phyloP scores from a whole-genome alignment of 495 filamentous ascomycete genomes.

The Aspergillus indologenus region DNA sequence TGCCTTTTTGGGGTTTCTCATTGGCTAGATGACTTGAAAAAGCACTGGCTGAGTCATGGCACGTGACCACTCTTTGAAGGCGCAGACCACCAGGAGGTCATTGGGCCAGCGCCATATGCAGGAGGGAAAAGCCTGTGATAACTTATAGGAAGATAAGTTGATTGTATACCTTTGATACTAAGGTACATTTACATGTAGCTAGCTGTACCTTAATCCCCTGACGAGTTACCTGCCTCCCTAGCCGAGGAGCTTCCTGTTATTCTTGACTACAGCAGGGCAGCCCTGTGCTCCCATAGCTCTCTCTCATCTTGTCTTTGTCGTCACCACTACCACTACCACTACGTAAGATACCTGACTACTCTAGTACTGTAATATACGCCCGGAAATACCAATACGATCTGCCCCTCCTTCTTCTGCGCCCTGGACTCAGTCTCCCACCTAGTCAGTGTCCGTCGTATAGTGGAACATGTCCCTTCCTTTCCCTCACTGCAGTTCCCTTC shows the following conservation, averaged over 20 bases:
- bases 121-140: neutral
- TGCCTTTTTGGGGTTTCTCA: neutral
- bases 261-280: too few relatives aligned
- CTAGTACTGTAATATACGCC: neutral
- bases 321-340: constrained; percentile 5
- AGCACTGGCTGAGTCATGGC: constrained; percentile 12
- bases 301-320: neutral
- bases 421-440: neutral
- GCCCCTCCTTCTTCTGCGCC: neutral
- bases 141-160: too few relatives aligned
- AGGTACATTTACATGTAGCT: too few relatives aligned
- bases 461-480: too few relatives aligned
- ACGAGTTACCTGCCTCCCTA: too few relatives aligned
- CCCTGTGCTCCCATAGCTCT: too few relatives aligned
- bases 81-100: neutral
- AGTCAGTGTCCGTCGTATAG: too few relatives aligned
- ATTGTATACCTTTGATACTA: neutral
- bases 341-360: too few relatives aligned
- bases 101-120: neutral
- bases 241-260: too few relatives aligned
- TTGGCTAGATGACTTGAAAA: constrained; percentile 8
- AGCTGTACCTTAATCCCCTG: too few relatives aligned
- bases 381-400: neutral
- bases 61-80: constrained; percentile 11
- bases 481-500: too few relatives aligned